Conservation (phyloP, 306 rosid genomes). For the Rosa chinensis region DNA sequence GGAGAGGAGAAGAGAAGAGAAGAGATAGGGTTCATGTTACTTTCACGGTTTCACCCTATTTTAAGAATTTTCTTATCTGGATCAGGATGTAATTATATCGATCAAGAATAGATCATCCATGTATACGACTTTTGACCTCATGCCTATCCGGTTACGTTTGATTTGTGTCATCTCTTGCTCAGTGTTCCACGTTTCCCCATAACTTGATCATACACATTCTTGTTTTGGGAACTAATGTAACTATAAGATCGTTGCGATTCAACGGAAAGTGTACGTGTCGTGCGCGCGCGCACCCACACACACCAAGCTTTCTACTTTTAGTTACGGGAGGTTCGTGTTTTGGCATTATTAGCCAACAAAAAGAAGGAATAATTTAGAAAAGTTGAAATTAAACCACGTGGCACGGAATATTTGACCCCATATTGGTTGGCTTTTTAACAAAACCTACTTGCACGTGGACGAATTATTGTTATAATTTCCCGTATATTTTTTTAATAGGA, state of each 20-base stretch:
- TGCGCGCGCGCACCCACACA: neutral
- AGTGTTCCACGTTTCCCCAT: neutral
- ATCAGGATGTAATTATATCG: neutral
- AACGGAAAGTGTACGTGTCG: neutral
- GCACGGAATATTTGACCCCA: too few relatives aligned
- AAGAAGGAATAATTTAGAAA: neutral
- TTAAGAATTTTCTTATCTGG: neutral
- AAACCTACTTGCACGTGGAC: too few relatives aligned
- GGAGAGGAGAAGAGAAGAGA: too few relatives aligned
- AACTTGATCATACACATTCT: neutral
- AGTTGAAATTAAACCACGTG: too few relatives aligned
- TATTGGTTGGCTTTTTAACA: too few relatives aligned
- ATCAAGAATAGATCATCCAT: neutral
- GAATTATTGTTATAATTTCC: too few relatives aligned
- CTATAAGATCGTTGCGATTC: neutral
- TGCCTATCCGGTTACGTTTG: slow-evolving; percentile 14
- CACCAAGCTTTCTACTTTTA: neutral
- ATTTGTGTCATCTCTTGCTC: neutral
- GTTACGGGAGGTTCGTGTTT: neutral
- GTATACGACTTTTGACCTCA: neutral
- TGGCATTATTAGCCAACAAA: neutral
- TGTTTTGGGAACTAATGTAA: neutral
- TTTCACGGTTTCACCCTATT: neutral
- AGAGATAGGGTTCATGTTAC: slow-evolving; percentile 20
- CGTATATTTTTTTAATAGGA: too few relatives aligned